Conservation (phyloP, 805 yeast species). For the Nakazawaea wickerhamii region DNA sequence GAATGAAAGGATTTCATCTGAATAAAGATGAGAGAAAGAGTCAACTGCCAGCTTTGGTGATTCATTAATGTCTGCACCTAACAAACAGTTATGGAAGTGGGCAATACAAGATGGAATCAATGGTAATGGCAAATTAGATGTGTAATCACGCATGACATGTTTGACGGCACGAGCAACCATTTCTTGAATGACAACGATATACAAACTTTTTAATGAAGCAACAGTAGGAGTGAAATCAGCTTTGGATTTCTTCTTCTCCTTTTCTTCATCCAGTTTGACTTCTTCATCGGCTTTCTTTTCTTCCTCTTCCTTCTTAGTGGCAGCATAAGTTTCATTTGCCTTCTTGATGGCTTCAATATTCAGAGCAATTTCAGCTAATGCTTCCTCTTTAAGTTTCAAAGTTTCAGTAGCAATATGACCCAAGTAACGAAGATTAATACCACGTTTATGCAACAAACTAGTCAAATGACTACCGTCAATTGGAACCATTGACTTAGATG, state of each 20-base stretch:
- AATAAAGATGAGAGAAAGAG: constrained; percentile 33
- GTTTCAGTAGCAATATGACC: constrained; percentile 51
- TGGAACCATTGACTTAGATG: constrained; percentile 52
- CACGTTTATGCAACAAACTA: constrained; percentile 63
- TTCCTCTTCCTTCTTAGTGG: constrained; percentile 30
- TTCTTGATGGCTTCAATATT: constrained; percentile 22
- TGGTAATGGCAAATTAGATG: constrained; percentile 42
- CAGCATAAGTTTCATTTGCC: constrained; percentile 26
- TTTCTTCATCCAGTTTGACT: constrained; percentile 27
- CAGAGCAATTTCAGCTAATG: constrained; percentile 23
- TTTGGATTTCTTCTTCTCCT: constrained; percentile 25
- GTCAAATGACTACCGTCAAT: constrained; percentile 78
- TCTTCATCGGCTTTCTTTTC: constrained; percentile 28
- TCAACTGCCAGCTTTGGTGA: constrained; percentile 33
- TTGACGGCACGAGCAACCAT: constrained; percentile 77
- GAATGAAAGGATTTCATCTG: constrained; percentile 36
- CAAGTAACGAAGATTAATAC: constrained; percentile 86
- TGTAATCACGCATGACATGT: constrained; percentile 55
- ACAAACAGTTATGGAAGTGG: constrained; percentile 66
- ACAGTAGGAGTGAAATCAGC: constrained; percentile 37
- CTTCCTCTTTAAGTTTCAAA: constrained; percentile 26
- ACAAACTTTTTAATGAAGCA: constrained; percentile 43
- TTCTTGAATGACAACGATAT: constrained; percentile 50
- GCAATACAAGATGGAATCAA: constrained; percentile 57
- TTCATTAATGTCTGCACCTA: constrained; percentile 45